Percentiles rank a stretch among this genome's conserved stretches.
Evolutionary conservation across 2,329 filamentous ascomycete genomes (phyloP).

Genomic region (Microsporum audouinii): DNA sequence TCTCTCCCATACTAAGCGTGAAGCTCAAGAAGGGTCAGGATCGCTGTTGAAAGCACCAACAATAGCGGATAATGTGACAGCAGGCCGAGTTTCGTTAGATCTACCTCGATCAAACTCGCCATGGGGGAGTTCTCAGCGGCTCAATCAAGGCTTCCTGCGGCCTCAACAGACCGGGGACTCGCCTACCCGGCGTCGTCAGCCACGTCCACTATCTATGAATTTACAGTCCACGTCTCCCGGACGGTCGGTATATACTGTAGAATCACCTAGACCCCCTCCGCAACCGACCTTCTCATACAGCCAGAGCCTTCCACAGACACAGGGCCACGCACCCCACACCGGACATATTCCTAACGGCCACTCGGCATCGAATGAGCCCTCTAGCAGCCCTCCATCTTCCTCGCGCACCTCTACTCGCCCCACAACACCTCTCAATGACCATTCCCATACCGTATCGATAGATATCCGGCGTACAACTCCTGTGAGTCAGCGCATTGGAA

Average conservation of each 20-base stretch:
- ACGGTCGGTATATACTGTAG: constrained; percentile 32
- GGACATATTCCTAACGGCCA: constrained; percentile 18
- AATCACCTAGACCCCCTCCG: constrained; percentile 36
- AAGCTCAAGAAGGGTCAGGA: constrained; percentile 22
- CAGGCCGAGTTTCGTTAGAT: constrained; percentile 32
- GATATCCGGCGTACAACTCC: constrained; percentile 6
- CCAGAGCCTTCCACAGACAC: background rate
- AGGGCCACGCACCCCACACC: background rate
- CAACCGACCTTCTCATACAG: background rate
- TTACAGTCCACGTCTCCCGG: constrained; percentile 32
- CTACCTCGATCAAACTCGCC: constrained; percentile 31
- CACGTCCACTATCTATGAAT: constrained; percentile 35
- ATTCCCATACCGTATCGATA: constrained; percentile 32
- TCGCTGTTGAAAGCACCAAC: constrained; percentile 24
- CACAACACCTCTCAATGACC: constrained; percentile 34
- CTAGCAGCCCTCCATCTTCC: background rate
- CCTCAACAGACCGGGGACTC: constrained; percentile 23
- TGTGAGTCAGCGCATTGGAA: constrained; percentile 17
- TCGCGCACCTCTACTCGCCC: constrained; percentile 19
- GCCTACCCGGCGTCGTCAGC: constrained; percentile 53
- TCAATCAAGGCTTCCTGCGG: background rate
- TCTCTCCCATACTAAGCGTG: constrained; percentile 26
- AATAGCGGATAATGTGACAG: constrained; percentile 19
- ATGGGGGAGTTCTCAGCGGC: constrained; percentile 21
- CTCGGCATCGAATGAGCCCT: background rate